Evolutionary conservation across 495 filamentous ascomycete species (phyloP).

Genomic region (Neurospora tetraspora): DNA sequence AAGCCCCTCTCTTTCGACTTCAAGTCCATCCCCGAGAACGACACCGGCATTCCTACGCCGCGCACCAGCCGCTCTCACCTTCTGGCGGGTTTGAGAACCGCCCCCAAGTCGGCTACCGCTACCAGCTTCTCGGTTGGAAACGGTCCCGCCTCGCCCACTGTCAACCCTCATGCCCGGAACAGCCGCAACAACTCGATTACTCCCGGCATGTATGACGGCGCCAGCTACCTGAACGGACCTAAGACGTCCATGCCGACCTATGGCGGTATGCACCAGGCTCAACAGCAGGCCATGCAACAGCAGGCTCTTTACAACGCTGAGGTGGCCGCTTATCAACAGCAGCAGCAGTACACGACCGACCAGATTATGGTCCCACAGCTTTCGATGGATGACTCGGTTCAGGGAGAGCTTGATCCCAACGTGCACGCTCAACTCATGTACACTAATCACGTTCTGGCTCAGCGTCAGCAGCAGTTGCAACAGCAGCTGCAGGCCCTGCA

Average conservation of each 20-base stretch:
- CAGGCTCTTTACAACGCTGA: not conserved
- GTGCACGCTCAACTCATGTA: slow-evolving; percentile 75
- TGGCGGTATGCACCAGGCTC: slow-evolving; percentile 15
- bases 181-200: slow-evolving; percentile 40
- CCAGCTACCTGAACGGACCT: slow-evolving; percentile 34
- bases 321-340: slow-evolving; percentile 10
- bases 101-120: slow-evolving; percentile 72
- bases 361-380: slow-evolving; percentile 78
- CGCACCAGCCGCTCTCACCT: slow-evolving; percentile 91
- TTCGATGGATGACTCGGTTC: slow-evolving; percentile 53
- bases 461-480: slow-evolving; percentile 76
- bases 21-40: slow-evolving; percentile 36
- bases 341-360: slow-evolving; percentile 52
- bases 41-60: slow-evolving; percentile 60
- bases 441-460: slow-evolving; percentile 74
- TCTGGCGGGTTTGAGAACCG: slow-evolving; percentile 85
- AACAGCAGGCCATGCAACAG: slow-evolving; percentile 11
- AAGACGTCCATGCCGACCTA: slow-evolving; percentile 43
- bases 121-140: slow-evolving; percentile 46
- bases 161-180: slow-evolving; percentile 22
- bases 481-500: slow-evolving; percentile 49
- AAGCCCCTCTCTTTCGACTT: slow-evolving; percentile 77
- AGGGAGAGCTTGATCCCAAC: slow-evolving; percentile 67
- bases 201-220: slow-evolving; percentile 37
- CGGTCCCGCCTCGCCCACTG: slow-evolving; percentile 51